Evolutionary conservation across 2,329 filamentous ascomycete species (phyloP), one percentile per base, ranked within the genome.

Genomic region (Beauveria sp.): DNA sequence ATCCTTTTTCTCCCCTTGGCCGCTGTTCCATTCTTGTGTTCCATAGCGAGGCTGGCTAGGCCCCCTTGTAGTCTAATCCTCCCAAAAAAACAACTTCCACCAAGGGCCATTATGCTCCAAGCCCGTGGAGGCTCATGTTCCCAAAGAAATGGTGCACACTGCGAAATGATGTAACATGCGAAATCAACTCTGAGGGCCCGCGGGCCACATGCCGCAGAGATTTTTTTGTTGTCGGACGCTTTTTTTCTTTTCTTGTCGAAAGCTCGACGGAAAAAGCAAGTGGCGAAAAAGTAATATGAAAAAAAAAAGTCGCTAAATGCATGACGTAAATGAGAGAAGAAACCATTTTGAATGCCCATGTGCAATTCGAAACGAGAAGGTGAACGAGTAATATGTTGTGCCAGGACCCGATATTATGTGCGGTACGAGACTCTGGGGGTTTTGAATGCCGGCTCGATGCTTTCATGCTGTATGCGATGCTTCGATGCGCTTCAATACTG

Each of bases 221-320:
- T 73, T 74, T 75, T 75, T 75, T 75, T 69, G 67, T 69, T 75
- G 73, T 73, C 71, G 67, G 68, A 64, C 70, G 70, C 63, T 54
- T 60, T 59, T 54, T 53, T 51, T 51, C 55, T 58, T 58, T 60
- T 74, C 69, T 71, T 75, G 70, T 67, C 70, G 68, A 66, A 48
- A 63, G 63, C 46, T 56, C 51, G 56, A 60, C 61, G 40, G 46
- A 47, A 58, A 61, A 47, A 58, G 55, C 37, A 37, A 53, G 26
- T 26, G 24, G 53, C 44, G 64, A 67, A 68, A 67, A 69, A 62
- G 59, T 62, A 67, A 66, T 68, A 65, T 69, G 69, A 66, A 70
- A 67, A 68, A 65, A 66, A 70, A 67, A 69, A 65, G 66, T 75
- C 76, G 76, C 76, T 79, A 76, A 75, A 79, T 78, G 76, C 73